Evolutionary conservation across 2,329 filamentous ascomycete species (phyloP), one percentile per base, ranked within the genome.

Genomic region (Pyrenochaeta sp.): DNA sequence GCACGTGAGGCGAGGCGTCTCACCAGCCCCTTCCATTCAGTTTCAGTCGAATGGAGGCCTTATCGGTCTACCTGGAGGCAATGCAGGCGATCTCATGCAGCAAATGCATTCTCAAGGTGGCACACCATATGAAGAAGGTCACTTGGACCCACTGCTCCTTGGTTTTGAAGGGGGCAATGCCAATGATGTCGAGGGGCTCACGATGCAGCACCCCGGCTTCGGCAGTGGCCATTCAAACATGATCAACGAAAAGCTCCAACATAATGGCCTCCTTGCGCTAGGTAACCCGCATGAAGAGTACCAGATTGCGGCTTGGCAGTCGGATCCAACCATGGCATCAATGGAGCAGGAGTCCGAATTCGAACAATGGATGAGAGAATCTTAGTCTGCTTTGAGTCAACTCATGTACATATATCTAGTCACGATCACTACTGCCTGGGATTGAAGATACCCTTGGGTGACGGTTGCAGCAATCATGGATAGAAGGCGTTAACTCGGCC

Each of bases 341-440:
- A 57, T 72, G 41, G 70, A 76, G 32, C 62, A 69, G 35, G 69
- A 68, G 27, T 71, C 72, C 13, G 74, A 78, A 32, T 76, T 78
- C 47, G 75, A 78, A 31, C 72, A 74, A 34, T 78, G 75, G 75
- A 65, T 79, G 51, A 65, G 66, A 4, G 65, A 68, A 36, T 53
- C 61, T 29, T 58, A 53, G 53, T 30, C 21, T 31, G 11, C 4
- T 8, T 7, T 18, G 21, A 29, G 32, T 42, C 15, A 31, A 42
- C 32, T 17, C 35, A 22, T 27, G 43, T 41, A 15, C 35, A 26
- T 29, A 32, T 31, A 20, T 28, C 14, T 39, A 22, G 20, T 34
- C 11, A 14, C 30, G 8, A 15, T 45, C 35, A 17, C 13, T 41
- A 6, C 30, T 27, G 30, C 28, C 23, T 21, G 19, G 28, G 29